Conservation (phyloP, 1,284 basidiomycete species). For the Cryptococcus sp. region DNA sequence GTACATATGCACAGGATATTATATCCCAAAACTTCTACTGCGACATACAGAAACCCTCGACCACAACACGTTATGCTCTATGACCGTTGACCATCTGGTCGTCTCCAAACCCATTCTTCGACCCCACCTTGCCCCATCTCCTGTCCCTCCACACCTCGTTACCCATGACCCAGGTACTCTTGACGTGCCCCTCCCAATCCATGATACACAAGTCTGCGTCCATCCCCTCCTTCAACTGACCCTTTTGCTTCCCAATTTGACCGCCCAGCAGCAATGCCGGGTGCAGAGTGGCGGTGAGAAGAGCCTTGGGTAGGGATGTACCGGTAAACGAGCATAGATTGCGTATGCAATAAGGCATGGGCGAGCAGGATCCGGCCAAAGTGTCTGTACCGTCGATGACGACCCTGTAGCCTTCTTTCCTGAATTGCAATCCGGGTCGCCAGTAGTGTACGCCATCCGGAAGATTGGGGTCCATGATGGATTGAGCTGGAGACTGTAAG, state of each 20-base stretch:
- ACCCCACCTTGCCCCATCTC: background rate
- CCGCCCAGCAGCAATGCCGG: slow-evolving; percentile 74
- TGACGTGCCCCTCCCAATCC: slow-evolving; percentile 59
- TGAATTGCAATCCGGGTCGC: slow-evolving; percentile 63
- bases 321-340: slow-evolving; percentile 78
- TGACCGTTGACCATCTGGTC: background rate
- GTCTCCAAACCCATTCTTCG: background rate
- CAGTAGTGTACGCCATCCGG: slow-evolving; percentile 79
- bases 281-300: slow-evolving; percentile 75
- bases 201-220: slow-evolving; percentile 79
- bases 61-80: no score
- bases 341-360: slow-evolving; percentile 57
- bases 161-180: slow-evolving; percentile 75
- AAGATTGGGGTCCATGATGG: slow-evolving; percentile 76
- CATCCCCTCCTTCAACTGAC: slow-evolving; percentile 67
- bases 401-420: slow-evolving; percentile 73
- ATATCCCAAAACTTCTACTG: no score
- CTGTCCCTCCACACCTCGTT: slow-evolving; percentile 53
- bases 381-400: slow-evolving; percentile 79
- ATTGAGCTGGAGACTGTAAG: slow-evolving; percentile 33
- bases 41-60: no score
- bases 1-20: no score
- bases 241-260: slow-evolving; percentile 62
- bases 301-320: slow-evolving; percentile 71
- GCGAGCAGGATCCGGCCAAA: slow-evolving; percentile 58